Conservation (phyloP, 805 yeast genomes). For the Candida schatavii region DNA sequence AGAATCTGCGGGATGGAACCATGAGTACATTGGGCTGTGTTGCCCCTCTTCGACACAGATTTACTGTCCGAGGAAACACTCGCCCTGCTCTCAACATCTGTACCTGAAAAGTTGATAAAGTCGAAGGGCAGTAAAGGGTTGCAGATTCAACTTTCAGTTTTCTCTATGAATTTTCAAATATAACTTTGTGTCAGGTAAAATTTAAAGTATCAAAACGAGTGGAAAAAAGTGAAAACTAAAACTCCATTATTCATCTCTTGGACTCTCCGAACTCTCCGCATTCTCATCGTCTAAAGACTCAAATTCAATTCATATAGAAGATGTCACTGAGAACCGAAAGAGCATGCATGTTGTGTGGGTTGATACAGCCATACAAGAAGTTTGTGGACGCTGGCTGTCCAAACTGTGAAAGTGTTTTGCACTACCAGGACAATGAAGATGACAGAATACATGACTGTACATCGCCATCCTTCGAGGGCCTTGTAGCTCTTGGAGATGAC, state of each 20-base stretch:
- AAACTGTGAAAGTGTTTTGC: slow-evolving; percentile 87
- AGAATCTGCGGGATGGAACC: slow-evolving; percentile 12
- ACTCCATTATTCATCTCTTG: too few species aligned
- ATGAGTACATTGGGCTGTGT: too few species aligned
- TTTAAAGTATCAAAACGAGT: background rate
- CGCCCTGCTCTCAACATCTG: too few species aligned
- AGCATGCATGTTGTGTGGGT: slow-evolving; percentile 97
- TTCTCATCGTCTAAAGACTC: too few species aligned
- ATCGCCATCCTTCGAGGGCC: slow-evolving; percentile 93
- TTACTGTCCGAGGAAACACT: too few species aligned
- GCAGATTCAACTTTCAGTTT: too few species aligned
- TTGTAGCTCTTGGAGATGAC: slow-evolving; percentile 86
- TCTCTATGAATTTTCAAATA: too few species aligned
- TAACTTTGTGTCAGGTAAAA: background rate
- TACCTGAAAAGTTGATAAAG: too few species aligned
- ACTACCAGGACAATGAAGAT: slow-evolving; percentile 74
- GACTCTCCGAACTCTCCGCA: slow-evolving; percentile 1
- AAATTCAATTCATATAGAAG: background rate
- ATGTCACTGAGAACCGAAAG: slow-evolving; percentile 70
- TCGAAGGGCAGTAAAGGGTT: too few species aligned
- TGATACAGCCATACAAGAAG: slow-evolving; percentile 71
- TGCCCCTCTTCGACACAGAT: too few species aligned
- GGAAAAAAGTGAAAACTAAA: too few species aligned
- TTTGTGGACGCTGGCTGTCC: slow-evolving; percentile 92
- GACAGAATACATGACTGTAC: slow-evolving; percentile 87